Conservation (phyloP, 2,329 filamentous ascomycete genomes). For the Gnomoniopsis sp. region DNA sequence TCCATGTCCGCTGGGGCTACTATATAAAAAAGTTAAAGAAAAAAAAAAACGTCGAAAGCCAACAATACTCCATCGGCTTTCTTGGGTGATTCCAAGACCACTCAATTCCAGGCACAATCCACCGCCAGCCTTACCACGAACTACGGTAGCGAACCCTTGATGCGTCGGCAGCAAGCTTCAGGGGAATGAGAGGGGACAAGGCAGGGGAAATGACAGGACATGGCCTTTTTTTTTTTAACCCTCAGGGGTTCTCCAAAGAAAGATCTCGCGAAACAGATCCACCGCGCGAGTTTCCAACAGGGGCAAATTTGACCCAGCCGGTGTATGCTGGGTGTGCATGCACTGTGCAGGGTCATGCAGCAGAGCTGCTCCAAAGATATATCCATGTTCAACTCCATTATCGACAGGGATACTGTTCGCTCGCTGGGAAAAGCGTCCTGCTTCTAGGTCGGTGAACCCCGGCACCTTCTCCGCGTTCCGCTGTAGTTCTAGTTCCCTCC, state of each 20-base stretch:
- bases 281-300: slow-evolving; percentile 12
- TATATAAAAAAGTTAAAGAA: no score
- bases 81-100: slow-evolving; percentile 1
- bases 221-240: neutral
- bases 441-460: slow-evolving; percentile 14
- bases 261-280: slow-evolving; percentile 19
- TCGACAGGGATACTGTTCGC: slow-evolving; percentile 9
- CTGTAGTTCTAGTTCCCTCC: neutral
- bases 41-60: neutral
- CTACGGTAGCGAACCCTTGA: slow-evolving; percentile 11
- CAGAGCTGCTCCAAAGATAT: slow-evolving; percentile 2
- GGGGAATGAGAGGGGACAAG: slow-evolving; percentile 13
- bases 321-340: slow-evolving; percentile 1
- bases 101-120: neutral
- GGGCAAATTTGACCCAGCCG: slow-evolving; percentile 18
- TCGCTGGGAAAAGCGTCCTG: neutral
- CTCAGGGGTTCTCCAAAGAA: slow-evolving; percentile 18
- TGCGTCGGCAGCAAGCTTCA: slow-evolving; percentile 10
- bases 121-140: slow-evolving; percentile 8
- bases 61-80: neutral
- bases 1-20: neutral
- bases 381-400: slow-evolving; percentile 18
- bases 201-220: slow-evolving; percentile 17
- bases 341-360: slow-evolving; percentile 10
- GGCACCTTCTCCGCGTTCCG: slow-evolving; percentile 1